These are phyloP conservation scores for Cymbopogon flexuosus DNA, from an alignment of 202 grass and related monocot genomes.

Conservation along the genomic window DNA sequence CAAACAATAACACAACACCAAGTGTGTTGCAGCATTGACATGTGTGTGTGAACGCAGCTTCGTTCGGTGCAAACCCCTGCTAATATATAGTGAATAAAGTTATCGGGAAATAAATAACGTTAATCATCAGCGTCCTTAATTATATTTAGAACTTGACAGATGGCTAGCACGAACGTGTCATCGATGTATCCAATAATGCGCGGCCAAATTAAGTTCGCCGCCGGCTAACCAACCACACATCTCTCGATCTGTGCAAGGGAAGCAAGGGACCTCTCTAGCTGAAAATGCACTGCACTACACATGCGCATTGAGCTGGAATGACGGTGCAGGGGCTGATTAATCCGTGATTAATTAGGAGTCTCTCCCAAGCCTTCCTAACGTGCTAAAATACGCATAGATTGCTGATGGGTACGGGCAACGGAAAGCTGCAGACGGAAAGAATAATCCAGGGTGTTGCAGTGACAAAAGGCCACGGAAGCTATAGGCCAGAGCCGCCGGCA, in stretches of 20 bases:
- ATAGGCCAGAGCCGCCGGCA: not conserved
- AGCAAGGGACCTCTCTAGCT: not conserved
- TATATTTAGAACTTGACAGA: slow-evolving; percentile 8
- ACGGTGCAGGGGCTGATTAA: slow-evolving; percentile 13
- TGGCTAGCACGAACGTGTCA: slow-evolving; percentile 21
- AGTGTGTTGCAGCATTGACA: not conserved
- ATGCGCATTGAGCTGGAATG: slow-evolving; percentile 34
- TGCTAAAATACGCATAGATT: slow-evolving; percentile 6
- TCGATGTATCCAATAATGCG: slow-evolving; percentile 3
- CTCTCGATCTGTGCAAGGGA: not conserved
- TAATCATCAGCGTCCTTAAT: slow-evolving; percentile 8
- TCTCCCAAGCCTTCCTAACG: slow-evolving; percentile 24
- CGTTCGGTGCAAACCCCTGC: not conserved
- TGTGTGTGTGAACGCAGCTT: not conserved
- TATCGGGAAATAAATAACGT: not conserved
- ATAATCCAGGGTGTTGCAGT: slow-evolving; percentile 65
- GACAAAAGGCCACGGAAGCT: slow-evolving; percentile 41
- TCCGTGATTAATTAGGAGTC: slow-evolving; percentile 12
- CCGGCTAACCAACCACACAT: not conserved
- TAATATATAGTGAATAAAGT: not conserved
- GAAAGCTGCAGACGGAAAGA: slow-evolving; percentile 30
- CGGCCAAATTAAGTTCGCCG: slow-evolving; percentile 15
- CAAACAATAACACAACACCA: not conserved
- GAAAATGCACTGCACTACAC: slow-evolving; percentile 18
- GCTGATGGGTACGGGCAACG: slow-evolving; percentile 22